Conservation (phyloP, 164 flowering plant genomes). For the Liquidambar formosana region DNA sequence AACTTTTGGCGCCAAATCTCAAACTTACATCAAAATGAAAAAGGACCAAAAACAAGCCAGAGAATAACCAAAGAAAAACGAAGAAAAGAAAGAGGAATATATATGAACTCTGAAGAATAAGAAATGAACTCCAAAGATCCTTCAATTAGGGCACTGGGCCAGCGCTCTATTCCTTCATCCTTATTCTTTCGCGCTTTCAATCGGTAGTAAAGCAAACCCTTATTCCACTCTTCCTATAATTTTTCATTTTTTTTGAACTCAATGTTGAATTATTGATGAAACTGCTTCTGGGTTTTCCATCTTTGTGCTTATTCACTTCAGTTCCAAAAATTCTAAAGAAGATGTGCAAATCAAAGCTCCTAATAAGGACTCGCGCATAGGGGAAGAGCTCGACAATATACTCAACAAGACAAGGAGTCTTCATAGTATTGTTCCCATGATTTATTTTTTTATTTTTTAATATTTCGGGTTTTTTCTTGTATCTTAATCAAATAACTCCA, state of each 20-base stretch:
- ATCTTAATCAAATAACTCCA: too few species aligned
- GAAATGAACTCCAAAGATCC: conserved; percentile 19
- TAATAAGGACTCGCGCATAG: conserved; percentile 19
- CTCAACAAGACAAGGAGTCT: too few species aligned
- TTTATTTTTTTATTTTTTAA: too few species aligned
- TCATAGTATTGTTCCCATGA: too few species aligned
- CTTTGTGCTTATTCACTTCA: too few species aligned
- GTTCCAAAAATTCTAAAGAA: conserved; percentile 24
- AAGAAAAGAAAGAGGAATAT: not conserved
- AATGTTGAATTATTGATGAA: not conserved
- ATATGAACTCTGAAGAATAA: too few species aligned
- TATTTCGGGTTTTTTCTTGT: too few species aligned
- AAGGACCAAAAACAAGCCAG: too few species aligned
- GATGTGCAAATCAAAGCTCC: conserved; percentile 18
- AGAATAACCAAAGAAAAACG: not conserved
- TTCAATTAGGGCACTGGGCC: conserved; percentile 41
- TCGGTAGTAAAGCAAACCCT: conserved; percentile 21
- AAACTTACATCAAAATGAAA: too few species aligned
- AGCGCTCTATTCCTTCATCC: conserved; percentile 42
- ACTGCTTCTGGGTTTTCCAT: not conserved
- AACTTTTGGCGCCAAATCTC: not conserved
- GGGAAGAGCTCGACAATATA: too few species aligned
- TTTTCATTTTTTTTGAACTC: not conserved
- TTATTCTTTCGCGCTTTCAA: conserved; percentile 24
- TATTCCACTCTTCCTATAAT: not conserved